Evolutionary conservation across 768 basidiomycete genomes (phyloP).

Genomic region (Gymnopilus dilepis): DNA sequence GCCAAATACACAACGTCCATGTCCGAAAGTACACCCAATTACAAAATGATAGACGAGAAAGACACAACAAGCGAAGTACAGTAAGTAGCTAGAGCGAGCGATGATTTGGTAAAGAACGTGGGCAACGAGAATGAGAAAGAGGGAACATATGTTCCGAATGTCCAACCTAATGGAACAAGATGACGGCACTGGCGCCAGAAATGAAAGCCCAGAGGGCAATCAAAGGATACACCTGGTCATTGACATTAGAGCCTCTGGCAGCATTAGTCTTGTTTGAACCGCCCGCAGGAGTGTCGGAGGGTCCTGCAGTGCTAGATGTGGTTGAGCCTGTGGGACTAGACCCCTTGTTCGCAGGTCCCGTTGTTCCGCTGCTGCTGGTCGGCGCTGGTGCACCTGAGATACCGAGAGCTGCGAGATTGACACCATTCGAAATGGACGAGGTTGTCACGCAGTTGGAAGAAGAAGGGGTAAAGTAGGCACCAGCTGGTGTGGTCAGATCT

Average conservation of each 20-base stretch:
- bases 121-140: not conserved
- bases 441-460: constrained; percentile 47
- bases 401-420: constrained; percentile 35
- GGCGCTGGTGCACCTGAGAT: constrained; percentile 24
- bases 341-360: not conserved
- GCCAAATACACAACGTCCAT: not conserved
- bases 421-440: constrained; percentile 43
- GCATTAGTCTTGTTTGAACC: constrained; percentile 14
- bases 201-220: constrained; percentile 21
- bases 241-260: constrained; percentile 17
- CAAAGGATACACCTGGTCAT: constrained; percentile 16
- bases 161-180: constrained; percentile 17
- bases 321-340: not conserved
- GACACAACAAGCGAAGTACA: not conserved
- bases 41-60: not conserved
- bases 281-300: constrained; percentile 10
- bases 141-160: not conserved
- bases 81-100: not conserved
- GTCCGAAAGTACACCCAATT: not conserved
- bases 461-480: constrained; percentile 39
- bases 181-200: constrained; percentile 20
- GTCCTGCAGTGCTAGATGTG: constrained; percentile 9
- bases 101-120: not conserved
- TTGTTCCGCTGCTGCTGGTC: not conserved
- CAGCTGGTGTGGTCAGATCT: constrained; percentile 41